Conservation (phyloP, 805 yeast genomes). For the Wickerhamiella azyma region DNA sequence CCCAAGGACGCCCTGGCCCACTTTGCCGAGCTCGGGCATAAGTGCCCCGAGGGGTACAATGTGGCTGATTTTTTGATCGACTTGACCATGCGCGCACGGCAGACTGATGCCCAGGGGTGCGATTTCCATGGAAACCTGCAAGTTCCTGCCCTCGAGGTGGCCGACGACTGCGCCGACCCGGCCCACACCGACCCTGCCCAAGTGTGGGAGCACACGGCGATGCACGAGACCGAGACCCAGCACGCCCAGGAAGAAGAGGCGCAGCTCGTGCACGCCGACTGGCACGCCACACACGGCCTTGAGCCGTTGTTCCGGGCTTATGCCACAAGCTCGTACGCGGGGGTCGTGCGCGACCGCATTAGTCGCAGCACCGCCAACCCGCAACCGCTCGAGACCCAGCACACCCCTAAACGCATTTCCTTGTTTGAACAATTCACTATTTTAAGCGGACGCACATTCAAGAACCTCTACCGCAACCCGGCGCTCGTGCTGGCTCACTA, state of each 20-base stretch:
- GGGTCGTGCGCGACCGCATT: conserved; percentile 19
- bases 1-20: conserved; percentile 61
- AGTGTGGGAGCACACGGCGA: conserved; percentile 18
- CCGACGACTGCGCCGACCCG: conserved; percentile 16
- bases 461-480: conserved; percentile 86
- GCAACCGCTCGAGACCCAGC: conserved; percentile 1
- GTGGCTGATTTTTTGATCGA: conserved; percentile 90
- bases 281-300: conserved; percentile 19
- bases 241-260: not conserved
- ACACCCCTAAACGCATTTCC: conserved; percentile 36
- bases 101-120: conserved; percentile 1
- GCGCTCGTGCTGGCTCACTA: conserved; percentile 76
- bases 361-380: conserved; percentile 11
- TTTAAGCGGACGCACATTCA: conserved; percentile 74
- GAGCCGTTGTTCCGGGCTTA: conserved; percentile 23
- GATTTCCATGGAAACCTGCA: not conserved
- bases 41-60: conserved; percentile 81
- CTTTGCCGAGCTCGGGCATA: conserved; percentile 59
- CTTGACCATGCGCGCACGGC: conserved; percentile 51
- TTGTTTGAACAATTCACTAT: conserved; percentile 55
- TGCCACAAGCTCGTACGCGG: conserved; percentile 6
- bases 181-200: conserved; percentile 14
- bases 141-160: not conserved
- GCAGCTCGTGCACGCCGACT: conserved; percentile 5
- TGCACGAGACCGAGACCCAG: conserved; percentile 10